Evolutionary conservation across 2,329 filamentous ascomycete species (phyloP).

Genomic region (Parascedosporium putredinis): DNA sequence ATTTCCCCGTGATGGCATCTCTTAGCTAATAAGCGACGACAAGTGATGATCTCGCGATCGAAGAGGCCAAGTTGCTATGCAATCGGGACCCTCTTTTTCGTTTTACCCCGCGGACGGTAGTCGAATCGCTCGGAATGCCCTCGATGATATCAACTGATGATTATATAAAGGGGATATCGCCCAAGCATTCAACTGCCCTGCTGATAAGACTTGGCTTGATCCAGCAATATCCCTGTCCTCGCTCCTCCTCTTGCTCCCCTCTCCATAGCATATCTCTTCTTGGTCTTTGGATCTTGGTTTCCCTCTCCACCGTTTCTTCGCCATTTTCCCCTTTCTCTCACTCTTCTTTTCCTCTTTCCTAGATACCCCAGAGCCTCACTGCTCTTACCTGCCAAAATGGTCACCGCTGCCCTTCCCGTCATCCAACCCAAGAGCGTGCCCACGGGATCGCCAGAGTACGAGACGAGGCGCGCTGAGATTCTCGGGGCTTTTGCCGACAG

Average conservation of each 20-base stretch:
- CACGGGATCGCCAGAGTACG: conserved; percentile 17
- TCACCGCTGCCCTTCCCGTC: conserved; percentile 8
- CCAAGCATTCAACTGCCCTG: not conserved
- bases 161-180: too few relatives aligned
- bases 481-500: conserved; percentile 20
- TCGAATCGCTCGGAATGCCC: not conserved
- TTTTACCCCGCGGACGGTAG: too few relatives aligned
- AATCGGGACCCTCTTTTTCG: too few relatives aligned
- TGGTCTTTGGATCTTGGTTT: too few relatives aligned
- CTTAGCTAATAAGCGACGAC: not conserved
- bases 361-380: not conserved
- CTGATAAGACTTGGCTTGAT: not conserved
- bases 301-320: too few relatives aligned
- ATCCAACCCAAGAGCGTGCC: conserved; percentile 13
- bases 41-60: too few relatives aligned
- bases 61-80: too few relatives aligned
- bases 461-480: conserved; percentile 15
- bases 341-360: not conserved
- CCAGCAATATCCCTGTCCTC: not conserved
- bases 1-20: not conserved
- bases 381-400: not conserved
- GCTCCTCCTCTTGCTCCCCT: too few relatives aligned
- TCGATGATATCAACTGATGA: too few relatives aligned
- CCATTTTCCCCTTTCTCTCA: too few relatives aligned
- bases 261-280: too few relatives aligned